Conservation (phyloP, 2,329 filamentous ascomycete species). For the Alternaria incomplexa region DNA sequence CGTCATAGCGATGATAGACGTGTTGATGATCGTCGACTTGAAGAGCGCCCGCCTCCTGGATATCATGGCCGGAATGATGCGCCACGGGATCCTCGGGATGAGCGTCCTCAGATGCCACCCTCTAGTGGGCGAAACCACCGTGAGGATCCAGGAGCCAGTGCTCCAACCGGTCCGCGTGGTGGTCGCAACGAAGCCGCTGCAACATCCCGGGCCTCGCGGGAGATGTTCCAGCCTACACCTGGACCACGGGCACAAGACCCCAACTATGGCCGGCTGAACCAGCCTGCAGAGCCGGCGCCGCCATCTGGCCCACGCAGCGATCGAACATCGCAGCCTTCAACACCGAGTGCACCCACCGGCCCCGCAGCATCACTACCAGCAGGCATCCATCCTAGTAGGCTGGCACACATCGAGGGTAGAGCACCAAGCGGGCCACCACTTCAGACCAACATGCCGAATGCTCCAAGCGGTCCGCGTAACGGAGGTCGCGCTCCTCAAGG, state of each 20-base stretch:
- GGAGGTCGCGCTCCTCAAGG: slow-evolving; percentile 33
- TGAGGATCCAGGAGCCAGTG: slow-evolving; percentile 48
- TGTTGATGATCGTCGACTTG: slow-evolving; percentile 33
- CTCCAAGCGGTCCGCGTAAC: slow-evolving; percentile 45
- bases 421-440: slow-evolving; percentile 27
- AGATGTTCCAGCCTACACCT: slow-evolving; percentile 49
- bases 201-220: slow-evolving; percentile 41
- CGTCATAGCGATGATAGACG: slow-evolving; percentile 33
- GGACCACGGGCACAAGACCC: slow-evolving; percentile 51
- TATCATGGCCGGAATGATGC: slow-evolving; percentile 36
- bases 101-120: slow-evolving; percentile 31
- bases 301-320: slow-evolving; percentile 62
- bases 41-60: slow-evolving; percentile 28
- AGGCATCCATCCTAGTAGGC: slow-evolving; percentile 62
- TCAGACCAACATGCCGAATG: slow-evolving; percentile 41
- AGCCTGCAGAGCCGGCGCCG: slow-evolving; percentile 56
- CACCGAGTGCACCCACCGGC: slow-evolving; percentile 42
- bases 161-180: slow-evolving; percentile 61
- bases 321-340: slow-evolving; percentile 35
- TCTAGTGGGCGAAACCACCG: slow-evolving; percentile 48
- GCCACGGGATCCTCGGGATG: slow-evolving; percentile 41
- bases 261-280: slow-evolving; percentile 58
- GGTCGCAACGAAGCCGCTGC: slow-evolving; percentile 44
- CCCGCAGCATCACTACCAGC: slow-evolving; percentile 45
- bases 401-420: slow-evolving; percentile 51